Base-by-base conservation (phyloP, 2,329 filamentous ascomycete genomes). In the Diaporthe vexans region DNA sequence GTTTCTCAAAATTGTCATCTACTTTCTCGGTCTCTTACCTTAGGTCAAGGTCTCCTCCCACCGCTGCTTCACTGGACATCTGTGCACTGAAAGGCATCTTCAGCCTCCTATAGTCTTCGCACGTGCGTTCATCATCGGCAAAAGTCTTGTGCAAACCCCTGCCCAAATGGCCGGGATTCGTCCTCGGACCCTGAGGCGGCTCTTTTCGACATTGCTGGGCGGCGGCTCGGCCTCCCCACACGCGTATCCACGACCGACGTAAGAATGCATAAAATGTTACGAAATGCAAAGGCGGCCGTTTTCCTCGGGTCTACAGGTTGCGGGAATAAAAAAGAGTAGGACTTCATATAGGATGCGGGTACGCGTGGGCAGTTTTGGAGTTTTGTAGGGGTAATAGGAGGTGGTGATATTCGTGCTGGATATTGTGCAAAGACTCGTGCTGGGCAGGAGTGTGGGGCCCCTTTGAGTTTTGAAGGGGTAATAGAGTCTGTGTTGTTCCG, bases 341-440 rank as follows among this genome's bases (percentile, higher is more conserved):
- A 17, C 17, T 37, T 48, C 10, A 67, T 24, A 33, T 24, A 37
- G 26, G 35, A 10, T 67, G 43, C 43, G 61, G 61, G 24, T 51
- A 67, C 61, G 1, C 1, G 29, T 8, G 19, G 21, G 7, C 8
- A 21, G 46, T 15, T 51, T 51, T 21, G 8, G 15, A 29, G 24
- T 46, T 63, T 63, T 63, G 59, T 19, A 63, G 59, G 59, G 40
- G 59, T 63, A 48, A 48, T 29, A 63, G 59, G 59, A 63, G 58
- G 59, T 65, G 43, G 43, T 51, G 61, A 51, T 65, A 35, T 35
- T 65, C 43, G n/a, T 33, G 61, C 19, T 17, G 29, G 10, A 17
- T 35, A 65, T 65, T 48, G 61, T 65, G 61, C 26, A 65, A 35
- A 65, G 43, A 65, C 26, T 46, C 26, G 26, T 35, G 40, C 37